These are phyloP conservation scores for Paraurostyla sp. DNA, from an alignment of 73 alveolate species.

Conservation along the genomic window DNA sequence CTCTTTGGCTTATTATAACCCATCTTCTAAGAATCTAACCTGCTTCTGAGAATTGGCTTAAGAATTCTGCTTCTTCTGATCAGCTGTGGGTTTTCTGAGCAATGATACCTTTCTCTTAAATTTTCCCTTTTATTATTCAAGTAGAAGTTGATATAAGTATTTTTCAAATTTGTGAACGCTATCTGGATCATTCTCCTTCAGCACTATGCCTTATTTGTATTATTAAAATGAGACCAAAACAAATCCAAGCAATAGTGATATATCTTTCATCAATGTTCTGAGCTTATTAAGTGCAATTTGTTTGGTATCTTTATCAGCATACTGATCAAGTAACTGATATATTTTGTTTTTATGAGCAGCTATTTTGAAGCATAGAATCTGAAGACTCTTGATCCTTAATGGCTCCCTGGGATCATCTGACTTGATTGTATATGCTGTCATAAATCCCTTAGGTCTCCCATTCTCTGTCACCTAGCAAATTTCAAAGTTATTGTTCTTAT, in stretches of 20 bases:
- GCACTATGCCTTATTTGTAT: neutral
- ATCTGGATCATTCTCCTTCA: neutral
- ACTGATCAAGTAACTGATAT: neutral
- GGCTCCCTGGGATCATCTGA: constrained; percentile 52
- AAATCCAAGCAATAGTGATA: neutral
- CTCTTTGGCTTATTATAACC: neutral
- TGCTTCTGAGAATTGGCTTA: too few species aligned
- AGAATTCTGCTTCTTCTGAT: neutral
- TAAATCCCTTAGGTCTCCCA: constrained; percentile 4
- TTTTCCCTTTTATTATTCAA: neutral
- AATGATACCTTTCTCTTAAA: constrained; percentile 3
- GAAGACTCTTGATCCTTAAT: neutral
- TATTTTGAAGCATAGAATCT: constrained; percentile 41
- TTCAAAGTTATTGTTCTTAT: neutral
- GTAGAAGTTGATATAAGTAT: neutral
- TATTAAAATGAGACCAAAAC: constrained; percentile 19
- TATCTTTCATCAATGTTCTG: neutral
- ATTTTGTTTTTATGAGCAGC: constrained; percentile 29
- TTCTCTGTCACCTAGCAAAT: neutral
- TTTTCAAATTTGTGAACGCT: neutral
- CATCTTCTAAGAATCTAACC: constrained; percentile 30
- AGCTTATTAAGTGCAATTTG: neutral
- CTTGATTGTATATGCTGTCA: constrained; percentile 19
- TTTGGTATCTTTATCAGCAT: neutral
- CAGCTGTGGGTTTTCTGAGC: neutral